phyloP scores from a whole-genome alignment of 148 eudicot genomes.

The Chenopodium suecicum region DNA sequence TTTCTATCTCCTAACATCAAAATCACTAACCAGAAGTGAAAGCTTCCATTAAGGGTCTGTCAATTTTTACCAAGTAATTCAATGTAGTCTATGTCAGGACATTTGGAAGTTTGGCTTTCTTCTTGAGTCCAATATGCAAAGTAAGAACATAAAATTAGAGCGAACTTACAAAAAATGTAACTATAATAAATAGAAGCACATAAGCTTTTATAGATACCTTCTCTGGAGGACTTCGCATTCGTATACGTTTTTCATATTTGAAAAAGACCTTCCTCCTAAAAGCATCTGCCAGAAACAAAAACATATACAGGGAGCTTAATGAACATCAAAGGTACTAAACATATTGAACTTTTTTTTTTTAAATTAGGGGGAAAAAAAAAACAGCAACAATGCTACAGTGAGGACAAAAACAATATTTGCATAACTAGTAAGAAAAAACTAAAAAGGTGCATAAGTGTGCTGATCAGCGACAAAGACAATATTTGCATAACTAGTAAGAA shows the following conservation, averaged over 20 bases:
- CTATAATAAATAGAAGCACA: not conserved
- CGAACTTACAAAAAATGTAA: not conserved
- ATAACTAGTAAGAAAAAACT: not conserved
- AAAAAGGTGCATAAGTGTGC: not conserved
- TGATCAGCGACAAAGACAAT: not conserved
- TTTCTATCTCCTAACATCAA: not conserved
- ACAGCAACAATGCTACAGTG: not conserved
- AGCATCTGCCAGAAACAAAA: slow-evolving; percentile 49
- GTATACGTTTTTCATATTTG: slow-evolving; percentile 84
- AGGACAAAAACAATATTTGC: not conserved
- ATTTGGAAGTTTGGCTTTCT: slow-evolving; percentile 7
- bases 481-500: not conserved
- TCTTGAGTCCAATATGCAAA: not conserved
- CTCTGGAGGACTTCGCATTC: slow-evolving; percentile 86
- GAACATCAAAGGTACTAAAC: not conserved
- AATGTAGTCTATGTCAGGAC: slow-evolving; percentile 10
- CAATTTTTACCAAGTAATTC: slow-evolving; percentile 6
- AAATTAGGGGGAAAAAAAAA: no score
- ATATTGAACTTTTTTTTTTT: not conserved
- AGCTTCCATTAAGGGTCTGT: slow-evolving; percentile 2
- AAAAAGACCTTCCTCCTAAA: slow-evolving; percentile 83
- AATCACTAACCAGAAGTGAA: not conserved
- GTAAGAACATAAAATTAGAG: not conserved
- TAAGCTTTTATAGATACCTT: slow-evolving; percentile 49
- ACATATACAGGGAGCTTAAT: not conserved